phyloP scores from a whole-genome alignment of 176 grass and related monocot genomes.

The Panicum miliaceum region DNA sequence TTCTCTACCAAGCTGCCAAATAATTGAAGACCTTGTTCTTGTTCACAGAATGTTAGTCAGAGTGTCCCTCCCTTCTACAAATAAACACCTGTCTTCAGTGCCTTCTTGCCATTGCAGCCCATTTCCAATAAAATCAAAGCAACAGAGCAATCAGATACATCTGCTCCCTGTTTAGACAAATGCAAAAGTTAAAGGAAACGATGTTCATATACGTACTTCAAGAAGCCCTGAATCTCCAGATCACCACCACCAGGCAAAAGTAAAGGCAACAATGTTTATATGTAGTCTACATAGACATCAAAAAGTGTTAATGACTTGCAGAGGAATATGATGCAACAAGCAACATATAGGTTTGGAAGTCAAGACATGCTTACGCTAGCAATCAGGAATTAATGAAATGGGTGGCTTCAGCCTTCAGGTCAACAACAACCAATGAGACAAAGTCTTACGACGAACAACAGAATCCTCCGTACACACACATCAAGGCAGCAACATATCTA shows the following conservation, averaged over 20 bases:
- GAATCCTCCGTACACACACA: slow-evolving; percentile 30
- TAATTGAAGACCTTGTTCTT: not conserved
- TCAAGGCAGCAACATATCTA: slow-evolving; percentile 10
- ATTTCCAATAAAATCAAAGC: slow-evolving; percentile 14
- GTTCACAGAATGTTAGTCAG: not conserved
- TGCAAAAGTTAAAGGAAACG: slow-evolving; percentile 18
- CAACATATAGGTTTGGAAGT: slow-evolving; percentile 34
- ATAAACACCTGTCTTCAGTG: slow-evolving; percentile 20
- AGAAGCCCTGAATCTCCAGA: slow-evolving; percentile 24
- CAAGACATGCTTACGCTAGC: slow-evolving; percentile 36
- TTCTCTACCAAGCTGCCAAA: not conserved
- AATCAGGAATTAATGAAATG: slow-evolving; percentile 23
- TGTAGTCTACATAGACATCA: not conserved
- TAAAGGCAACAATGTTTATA: slow-evolving; percentile 22
- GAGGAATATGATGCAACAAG: slow-evolving; percentile 34
- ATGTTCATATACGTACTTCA: slow-evolving; percentile 35
- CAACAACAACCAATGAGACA: slow-evolving; percentile 34
- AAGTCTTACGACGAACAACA: slow-evolving; percentile 35
- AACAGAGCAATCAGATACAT: not conserved
- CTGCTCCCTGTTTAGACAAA: not conserved
- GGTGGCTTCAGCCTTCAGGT: slow-evolving; percentile 51
- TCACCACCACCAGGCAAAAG: slow-evolving; percentile 11
- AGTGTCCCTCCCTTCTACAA: not conserved
- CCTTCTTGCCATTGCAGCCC: slow-evolving; percentile 8
- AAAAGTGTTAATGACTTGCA: slow-evolving; percentile 5